Evolutionary conservation across 2,329 filamentous ascomycete genomes (phyloP).

Genomic region (Penicillium digitatum): DNA sequence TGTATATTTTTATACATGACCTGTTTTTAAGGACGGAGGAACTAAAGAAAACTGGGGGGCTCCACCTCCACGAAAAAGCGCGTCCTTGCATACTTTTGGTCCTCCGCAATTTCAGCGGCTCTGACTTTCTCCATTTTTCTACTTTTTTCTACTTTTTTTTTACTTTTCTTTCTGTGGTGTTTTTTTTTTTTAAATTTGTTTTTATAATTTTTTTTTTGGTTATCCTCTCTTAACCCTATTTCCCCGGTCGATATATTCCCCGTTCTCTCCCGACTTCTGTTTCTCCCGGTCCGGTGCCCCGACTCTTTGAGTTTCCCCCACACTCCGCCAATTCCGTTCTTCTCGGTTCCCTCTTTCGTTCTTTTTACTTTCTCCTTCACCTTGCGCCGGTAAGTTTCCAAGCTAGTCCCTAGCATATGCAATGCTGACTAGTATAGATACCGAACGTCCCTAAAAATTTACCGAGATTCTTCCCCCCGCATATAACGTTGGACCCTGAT

Average conservation of each 20-base stretch:
- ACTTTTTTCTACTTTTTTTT: slow-evolving; percentile 5
- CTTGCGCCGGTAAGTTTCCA: neutral
- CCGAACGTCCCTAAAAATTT: neutral
- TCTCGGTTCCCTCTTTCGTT: slow-evolving; percentile 10
- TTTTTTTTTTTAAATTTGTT: neutral
- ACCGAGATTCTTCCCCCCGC: neutral
- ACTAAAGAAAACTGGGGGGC: slow-evolving; percentile 17
- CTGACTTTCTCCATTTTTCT: slow-evolving; percentile 12
- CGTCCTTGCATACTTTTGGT: slow-evolving; percentile 24
- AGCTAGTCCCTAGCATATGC: slow-evolving; percentile 5
- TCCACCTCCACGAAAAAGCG: slow-evolving; percentile 22
- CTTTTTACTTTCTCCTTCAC: neutral
- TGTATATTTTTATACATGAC: neutral
- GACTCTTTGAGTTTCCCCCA: slow-evolving; percentile 33
- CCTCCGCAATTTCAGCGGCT: slow-evolving; percentile 27
- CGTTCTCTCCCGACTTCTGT: slow-evolving; percentile 23
- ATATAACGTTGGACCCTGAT: neutral
- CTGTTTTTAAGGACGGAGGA: neutral
- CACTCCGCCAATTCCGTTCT: slow-evolving; percentile 33
- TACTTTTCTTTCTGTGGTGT: neutral
- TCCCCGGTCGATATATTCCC: slow-evolving; percentile 13
- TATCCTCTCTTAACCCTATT: slow-evolving; percentile 7
- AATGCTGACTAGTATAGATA: slow-evolving; percentile 8
- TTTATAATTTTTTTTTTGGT: slow-evolving; percentile 15
- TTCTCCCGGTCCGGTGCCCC: slow-evolving; percentile 32